Base-by-base conservation (phyloP, 148 eudicot genomes). In the Limonium bicolor region DNA sequence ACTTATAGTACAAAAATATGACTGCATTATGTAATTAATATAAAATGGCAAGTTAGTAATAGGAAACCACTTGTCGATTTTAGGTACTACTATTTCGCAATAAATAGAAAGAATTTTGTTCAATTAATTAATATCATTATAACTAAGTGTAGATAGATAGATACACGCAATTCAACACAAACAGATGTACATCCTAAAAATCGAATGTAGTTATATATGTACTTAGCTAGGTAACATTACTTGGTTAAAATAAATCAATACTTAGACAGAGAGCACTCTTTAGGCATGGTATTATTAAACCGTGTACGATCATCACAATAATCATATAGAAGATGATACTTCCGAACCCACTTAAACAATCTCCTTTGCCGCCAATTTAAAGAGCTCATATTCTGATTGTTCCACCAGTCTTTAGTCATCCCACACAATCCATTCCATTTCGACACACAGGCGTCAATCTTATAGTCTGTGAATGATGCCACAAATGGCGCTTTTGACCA, bases 381-480 rank as follows among this genome's bases (percentile, higher is more conserved):
- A 3, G 78, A 53, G 43, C 48, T 65, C 29, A 28, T 69, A 1
- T 22, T 49, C 1, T 59, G 60, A 13, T 67, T 43, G 54, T 87
- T 83, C 94, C 96, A 87, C 94, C 96, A 86, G 46, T 82, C 72
- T 5, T 34, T 50, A 7, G 72, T 27, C 64, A 53, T 68, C 51
- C 64, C 62, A 8, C 69, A 55, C 18, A 66, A 63, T 24, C 85
- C 79, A 30, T 52, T 62, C 96, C 96, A 82, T n/a, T n/a, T n/a
- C n/a, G n/a, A n/a, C 6, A 82, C 54, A 40, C 96, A 86, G 0
- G 94, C 96, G 54, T 86, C 88, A 27, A 86, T 71, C 51, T 60
- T 82, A 63, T 70, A 50, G 59, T 73, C 55, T 34, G 48, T 41
- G 23, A 82, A 78, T 5, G 88, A 61, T 29, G 78, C 77, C 2